Base-by-base conservation (phyloP, 345 rosid species). In the Brassica napus region DNA sequence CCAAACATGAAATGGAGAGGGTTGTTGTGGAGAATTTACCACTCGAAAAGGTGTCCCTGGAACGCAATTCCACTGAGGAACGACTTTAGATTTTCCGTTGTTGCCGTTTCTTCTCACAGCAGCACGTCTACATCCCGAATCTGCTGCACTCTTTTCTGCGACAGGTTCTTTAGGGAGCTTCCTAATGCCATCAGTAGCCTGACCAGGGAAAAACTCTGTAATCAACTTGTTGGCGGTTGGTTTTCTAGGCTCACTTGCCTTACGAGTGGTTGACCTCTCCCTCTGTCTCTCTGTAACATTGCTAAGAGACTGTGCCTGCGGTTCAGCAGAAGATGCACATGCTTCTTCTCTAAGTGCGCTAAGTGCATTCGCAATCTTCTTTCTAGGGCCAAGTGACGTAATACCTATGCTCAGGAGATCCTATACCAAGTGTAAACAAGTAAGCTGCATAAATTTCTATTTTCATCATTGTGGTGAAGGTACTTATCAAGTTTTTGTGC, bases 41-140 rank as follows among this genome's bases (percentile, higher is more conserved):
- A 92, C 98, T 80, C 94, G 90, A 82, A 94, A 94, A 78, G 94
- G 79, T 52, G 96, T 94, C 79, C 98, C 98, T 0, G 89, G 89
- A 73, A 94, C 73, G 80, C 83, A 86, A 69, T 96, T 92, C 98
- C 98, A 94, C 0, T 74, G 47, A 30, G 98, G 98, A 83, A 85
- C 79, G 62, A 88, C 89, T 85, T 81, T 88, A 26, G 72, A 78
- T 79, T 86, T 91, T 52, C 89, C 69, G 18, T 77, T 84, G 75
- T 72, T 86, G 23, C 77, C 76, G 55, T 82, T 60, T 68, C 66
- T 85, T 76, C 84, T 88, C 61, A 39, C 78, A 68, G 31, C 77
- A 59, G 31, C 77, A 59, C 68, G 68, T 75, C 83, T 89, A 37
- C 59, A 32, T 24, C 73, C 78, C 11, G 89, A 84, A 84, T 65